Evolutionary conservation across 1,284 basidiomycete species (phyloP), one percentile per base, ranked within the genome.

Genomic region (Cerioporus squamosus): DNA sequence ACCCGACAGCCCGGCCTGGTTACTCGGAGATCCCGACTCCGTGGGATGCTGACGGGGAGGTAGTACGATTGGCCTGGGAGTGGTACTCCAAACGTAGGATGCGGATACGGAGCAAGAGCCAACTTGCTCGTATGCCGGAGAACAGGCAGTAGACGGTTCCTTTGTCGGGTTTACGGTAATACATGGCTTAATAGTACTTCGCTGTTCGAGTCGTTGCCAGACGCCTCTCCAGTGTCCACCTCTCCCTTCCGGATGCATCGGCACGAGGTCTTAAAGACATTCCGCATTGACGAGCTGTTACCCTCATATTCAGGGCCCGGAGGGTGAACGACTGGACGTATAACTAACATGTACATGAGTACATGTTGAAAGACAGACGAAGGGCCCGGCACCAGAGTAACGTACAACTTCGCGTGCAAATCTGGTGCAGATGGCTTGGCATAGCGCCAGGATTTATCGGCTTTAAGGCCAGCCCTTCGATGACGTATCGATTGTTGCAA

Each of bases 11-110:
- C 0, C 87, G 94, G 24, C 92, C 94, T 1, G 86, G 91, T 3
- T 95, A 95, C 76, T 94, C 91, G 26, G 95, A 98, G 75, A 91
- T 98, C 48, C 93, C 95, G 10, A 93, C 92, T 14, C 95, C 96
- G 1, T 98, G 91, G 75, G 92, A 95, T 66, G 95, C 95, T 0
- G 94, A 96, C 69, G 95, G 95, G 14, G 91, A 94, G 65, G 81
- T 97, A 18, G 86, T 97, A 67, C 87, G 91, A 55, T 81, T 86
- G 60, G 83, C 91, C 10, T 98, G 95, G 95, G 95, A 96, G 75
- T 97, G 93, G 93, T 97, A 95, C 70, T 83, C 85, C 57, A 80
- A 85, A 70, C 79, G 84, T 48, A 80, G 92, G 44, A 87, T 93
- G 17, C 79, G 91, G 60, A 85, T 92, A 68, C 78, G 91, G 67